Percentiles rank a stretch among this genome's conserved stretches.
Conservation (phyloP, 352 stramenopile genomes). For the Phytopythium delawarense region DNA sequence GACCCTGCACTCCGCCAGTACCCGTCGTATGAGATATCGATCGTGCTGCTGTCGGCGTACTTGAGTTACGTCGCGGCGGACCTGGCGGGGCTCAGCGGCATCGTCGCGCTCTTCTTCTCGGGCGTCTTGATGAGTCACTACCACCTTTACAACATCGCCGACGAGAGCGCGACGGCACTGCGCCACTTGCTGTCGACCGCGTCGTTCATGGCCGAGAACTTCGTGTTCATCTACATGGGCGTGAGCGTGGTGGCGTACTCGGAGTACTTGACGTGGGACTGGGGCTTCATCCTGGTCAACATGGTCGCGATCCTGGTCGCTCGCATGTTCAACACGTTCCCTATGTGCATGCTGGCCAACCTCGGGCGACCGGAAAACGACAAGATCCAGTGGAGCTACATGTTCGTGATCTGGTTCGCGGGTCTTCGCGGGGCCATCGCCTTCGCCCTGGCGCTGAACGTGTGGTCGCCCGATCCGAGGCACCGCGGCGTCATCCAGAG, state of each 20-base stretch:
- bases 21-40: constrained; percentile 86
- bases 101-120: constrained; percentile 94
- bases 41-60: constrained; percentile 77
- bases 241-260: constrained; percentile 82
- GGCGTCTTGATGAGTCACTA: constrained; percentile 89
- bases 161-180: constrained; percentile 74
- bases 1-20: constrained; percentile 70
- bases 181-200: constrained; percentile 72
- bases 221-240: constrained; percentile 86
- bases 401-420: constrained; percentile 91
- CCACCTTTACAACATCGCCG: constrained; percentile 77
- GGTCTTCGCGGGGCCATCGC: constrained; percentile 91
- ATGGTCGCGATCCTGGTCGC: constrained; percentile 60
- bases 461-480: constrained; percentile 41
- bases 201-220: constrained; percentile 85
- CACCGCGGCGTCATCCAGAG: constrained; percentile 72
- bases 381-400: constrained; percentile 73
- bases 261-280: constrained; percentile 80
- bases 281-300: constrained; percentile 75
- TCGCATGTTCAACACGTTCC: constrained; percentile 73
- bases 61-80: constrained; percentile 80
- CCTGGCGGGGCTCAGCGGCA: constrained; percentile 80
- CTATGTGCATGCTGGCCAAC: constrained; percentile 75
- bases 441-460: constrained; percentile 83
- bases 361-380: constrained; percentile 46